Evolutionary conservation across 768 basidiomycete species (phyloP), one percentile per base, ranked within the genome.

Genomic region (Cystoderma amianthinum): DNA sequence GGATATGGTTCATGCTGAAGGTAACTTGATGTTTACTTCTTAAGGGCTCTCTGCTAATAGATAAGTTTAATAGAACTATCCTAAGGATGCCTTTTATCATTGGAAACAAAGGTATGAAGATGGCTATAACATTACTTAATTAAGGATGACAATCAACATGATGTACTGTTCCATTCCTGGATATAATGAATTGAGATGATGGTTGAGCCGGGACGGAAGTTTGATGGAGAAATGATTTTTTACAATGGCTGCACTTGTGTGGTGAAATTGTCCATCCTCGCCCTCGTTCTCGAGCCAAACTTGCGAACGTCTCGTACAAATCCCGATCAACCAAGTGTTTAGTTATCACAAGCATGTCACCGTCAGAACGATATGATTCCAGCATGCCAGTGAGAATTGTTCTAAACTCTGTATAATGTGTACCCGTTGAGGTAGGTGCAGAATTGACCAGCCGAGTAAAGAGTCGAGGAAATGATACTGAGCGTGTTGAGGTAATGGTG

Each of bases 381-480:
- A 98, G 63, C 90, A 98, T 99, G n/a, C 90, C 86, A 1, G 82
- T 83, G 21, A 99, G 69, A 45, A 99, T 93, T 9, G 79, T 76
- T 34, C 91, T 76, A 61, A 98, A 95, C 61, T 98, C 94, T 16
- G 83, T 80, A 61, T 97, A 98, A 19, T 81, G 78, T 10, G 80
- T 77, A 23, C 78, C 73, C 17, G 72, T 67, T 1, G 78, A 65
- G 2, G 76, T 64, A 16, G 80, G 67, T 3, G 80, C 71, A 2
- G 83, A 76, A 49, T 91, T 82, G 30, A 97, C 89, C 3, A 98
- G 74, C 4, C 92, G 80, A 51, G 88, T 92, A 75, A 99, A 95
- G 6, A 99, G 67, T 15, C 79, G 78, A 17, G 96, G 94, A 57
- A 99, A 95, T 0, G 93, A 95, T 3, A 96, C 74, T 0, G 80